Evolutionary conservation across 257 asterid genomes (phyloP).

Genomic region (Marsdenia floribunda): DNA sequence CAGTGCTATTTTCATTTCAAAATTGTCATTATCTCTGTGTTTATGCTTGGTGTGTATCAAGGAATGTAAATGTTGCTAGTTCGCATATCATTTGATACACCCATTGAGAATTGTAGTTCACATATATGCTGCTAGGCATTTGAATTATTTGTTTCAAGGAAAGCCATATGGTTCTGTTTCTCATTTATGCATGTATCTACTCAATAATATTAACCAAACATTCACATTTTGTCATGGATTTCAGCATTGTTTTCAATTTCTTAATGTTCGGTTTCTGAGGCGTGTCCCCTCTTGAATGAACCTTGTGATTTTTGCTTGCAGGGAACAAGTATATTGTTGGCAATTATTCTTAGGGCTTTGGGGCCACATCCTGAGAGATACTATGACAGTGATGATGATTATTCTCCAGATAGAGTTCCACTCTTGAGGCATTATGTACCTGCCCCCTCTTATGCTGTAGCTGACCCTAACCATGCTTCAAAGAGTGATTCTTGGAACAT

Average conservation of each 20-base stretch:
- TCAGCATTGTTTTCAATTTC: conserved; percentile 11
- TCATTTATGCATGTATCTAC: neutral
- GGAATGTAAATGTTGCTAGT: neutral
- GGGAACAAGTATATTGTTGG: conserved; percentile 68
- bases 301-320: conserved; percentile 28
- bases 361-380: conserved; percentile 71
- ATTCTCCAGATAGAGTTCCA: conserved; percentile 74
- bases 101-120: neutral
- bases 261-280: conserved; percentile 5
- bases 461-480: conserved; percentile 54
- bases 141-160: neutral
- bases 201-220: neutral
- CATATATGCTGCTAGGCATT: neutral
- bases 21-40: neutral
- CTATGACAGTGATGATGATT: conserved; percentile 94
- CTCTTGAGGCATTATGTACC: conserved; percentile 76
- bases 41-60: neutral
- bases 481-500: conserved; percentile 61
- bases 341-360: conserved; percentile 82
- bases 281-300: neutral
- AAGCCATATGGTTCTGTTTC: neutral
- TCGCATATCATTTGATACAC: neutral
- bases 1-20: neutral
- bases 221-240: conserved; percentile 9
- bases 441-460: conserved; percentile 41